phyloP scores from a whole-genome alignment of 2,329 filamentous ascomycete genomes.

The Cryphonectria japonica region DNA sequence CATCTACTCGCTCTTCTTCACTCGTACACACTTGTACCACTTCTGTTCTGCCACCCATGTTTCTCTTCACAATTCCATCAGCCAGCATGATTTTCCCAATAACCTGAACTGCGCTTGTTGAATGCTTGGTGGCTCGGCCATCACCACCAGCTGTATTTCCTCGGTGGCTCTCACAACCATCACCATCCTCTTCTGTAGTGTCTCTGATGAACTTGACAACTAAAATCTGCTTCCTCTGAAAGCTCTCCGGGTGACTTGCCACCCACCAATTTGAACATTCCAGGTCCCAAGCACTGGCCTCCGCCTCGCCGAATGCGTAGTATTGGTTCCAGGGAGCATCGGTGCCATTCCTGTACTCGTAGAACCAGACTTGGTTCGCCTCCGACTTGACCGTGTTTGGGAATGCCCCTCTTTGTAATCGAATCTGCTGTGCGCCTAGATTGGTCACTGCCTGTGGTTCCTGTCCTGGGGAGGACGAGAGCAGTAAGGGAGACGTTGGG shows the following conservation, averaged over 20 bases:
- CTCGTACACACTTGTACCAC: conserved; percentile 50
- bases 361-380: conserved; percentile 62
- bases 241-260: conserved; percentile 52
- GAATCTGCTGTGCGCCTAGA: conserved; percentile 59
- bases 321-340: conserved; percentile 59
- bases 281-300: conserved; percentile 66
- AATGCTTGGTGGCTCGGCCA: no score
- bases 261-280: conserved; percentile 59
- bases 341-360: conserved; percentile 57
- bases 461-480: conserved; percentile 38
- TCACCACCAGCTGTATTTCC: neutral
- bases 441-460: conserved; percentile 48
- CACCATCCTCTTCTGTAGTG: conserved; percentile 38
- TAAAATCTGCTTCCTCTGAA: conserved; percentile 59
- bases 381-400: conserved; percentile 40
- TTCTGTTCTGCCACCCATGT: conserved; percentile 53
- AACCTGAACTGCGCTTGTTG: conserved; percentile 44
- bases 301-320: conserved; percentile 68
- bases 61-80: conserved; percentile 56
- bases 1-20: conserved; percentile 57
- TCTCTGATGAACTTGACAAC: conserved; percentile 57
- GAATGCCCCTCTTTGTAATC: conserved; percentile 54
- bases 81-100: conserved; percentile 58
- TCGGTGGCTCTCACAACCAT: neutral
- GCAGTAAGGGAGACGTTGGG: conserved; percentile 58